Evolutionary conservation across 768 basidiomycete genomes (phyloP), one percentile per base, ranked within the genome.

Genomic region (Phaffia tasmanica): DNA sequence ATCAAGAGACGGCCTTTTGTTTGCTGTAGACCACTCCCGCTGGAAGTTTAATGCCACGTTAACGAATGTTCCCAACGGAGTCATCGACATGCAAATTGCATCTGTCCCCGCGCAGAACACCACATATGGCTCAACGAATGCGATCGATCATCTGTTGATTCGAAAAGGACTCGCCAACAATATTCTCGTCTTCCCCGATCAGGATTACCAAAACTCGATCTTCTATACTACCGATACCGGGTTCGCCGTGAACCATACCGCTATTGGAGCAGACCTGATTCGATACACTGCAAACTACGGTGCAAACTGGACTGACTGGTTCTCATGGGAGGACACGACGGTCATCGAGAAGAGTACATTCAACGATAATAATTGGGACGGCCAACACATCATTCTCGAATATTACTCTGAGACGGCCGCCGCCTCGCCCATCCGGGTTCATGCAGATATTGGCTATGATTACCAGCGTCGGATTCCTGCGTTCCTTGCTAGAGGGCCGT

Each of bases 251-350:
- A 83, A 83, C 0, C 92, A 95, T 77, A 82, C 81, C 55, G 91
- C 92, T 5, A 81, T 82, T 63, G 92, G 92, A 57, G 91, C 92
- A 21, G 90, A 94, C 69, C 83, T 78, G 79, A 85, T 89, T 79
- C 82, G 92, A 55, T 93, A 90, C 76, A 85, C 89, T 16, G 83
- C 84, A 79, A 85, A 93, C 78, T 94, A 86, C 72, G 90, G 88
- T 11, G 81, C 82, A 74, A 87, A 82, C 70, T 94, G 91, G 90
- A 81, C 87, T 6, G 75, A 80, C 23, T 94, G 92, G 92, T 77
- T 78, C 27, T 79, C 79, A 61, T 94, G 87, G 85, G 87, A 92
- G 76, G 82, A 84, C 63, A 81, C 79, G 23, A 86, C 87, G 1
- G 80, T 78, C 0, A 82, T 94, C 64, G 80, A 85, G 63, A 74